Base-by-base conservation (phyloP, 768 basidiomycete species). In the Boletellus emodensis region DNA sequence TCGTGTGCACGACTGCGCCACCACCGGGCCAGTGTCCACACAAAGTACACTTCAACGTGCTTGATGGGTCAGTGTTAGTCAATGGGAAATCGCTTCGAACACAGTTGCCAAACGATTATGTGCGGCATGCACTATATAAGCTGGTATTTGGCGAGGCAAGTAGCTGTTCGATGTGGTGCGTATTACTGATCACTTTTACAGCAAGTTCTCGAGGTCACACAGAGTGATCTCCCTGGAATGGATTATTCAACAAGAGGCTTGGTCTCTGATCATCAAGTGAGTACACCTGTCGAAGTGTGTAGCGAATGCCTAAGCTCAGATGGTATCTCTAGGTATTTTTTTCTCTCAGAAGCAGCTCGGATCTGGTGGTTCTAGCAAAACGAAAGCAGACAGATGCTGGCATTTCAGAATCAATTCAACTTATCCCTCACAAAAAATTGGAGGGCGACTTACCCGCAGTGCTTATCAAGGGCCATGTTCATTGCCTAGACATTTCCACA, bases 21-120 rank as follows among this genome's bases (percentile, higher is more conserved):
- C 30, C 72, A 1, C 43, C 48, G 10, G 51, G 41, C 22, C 46
- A 59, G 34, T 10, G 30, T 32, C 48, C 52, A 17, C 67, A 68
- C 36, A 43, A 8, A 26, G 60, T 77, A 8, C 65, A 72, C 46
- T 56, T 73, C 26, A 69, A 79, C 49, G 33, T 77, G 2, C 48
- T 76, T 14, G 54, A 63, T 24, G 77, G 75, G 15, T 37, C 54
- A 18, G 57, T 79, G 1, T 61, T 77, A 13, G 63, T 78, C 11
- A 58, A 72, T 15, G 76, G 76, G 10, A 67, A 63, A 43, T 64
- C 70, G 1, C n/a, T 61, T 2, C 51, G 51, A 0, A 50, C 38
- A 6, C 28, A 38, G 5, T 48, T 62, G 6, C 57, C 60, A 2
- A 13, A 20, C 14, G 36, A 3, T 8, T 50, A 57, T 15, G 38